phyloP scores from a whole-genome alignment of 1,284 basidiomycete species.

The Butyriboletus appendiculatus region DNA sequence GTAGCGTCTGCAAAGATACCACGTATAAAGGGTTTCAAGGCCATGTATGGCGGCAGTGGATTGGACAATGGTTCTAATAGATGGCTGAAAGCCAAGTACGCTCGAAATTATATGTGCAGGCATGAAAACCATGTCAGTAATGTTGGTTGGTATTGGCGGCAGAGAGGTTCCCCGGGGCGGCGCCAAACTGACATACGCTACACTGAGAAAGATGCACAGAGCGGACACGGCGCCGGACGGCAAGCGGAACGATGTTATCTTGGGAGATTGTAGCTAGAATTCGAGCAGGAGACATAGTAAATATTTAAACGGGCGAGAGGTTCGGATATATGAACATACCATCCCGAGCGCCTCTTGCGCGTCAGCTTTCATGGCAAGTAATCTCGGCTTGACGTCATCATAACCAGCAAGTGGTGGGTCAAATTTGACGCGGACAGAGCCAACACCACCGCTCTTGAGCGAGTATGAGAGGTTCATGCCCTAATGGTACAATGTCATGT shows the following conservation, averaged over 20 bases:
- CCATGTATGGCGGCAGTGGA: conserved; percentile 40
- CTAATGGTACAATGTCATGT: conserved; percentile 35
- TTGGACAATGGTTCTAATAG: conserved; percentile 1
- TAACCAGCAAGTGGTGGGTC: conserved; percentile 72
- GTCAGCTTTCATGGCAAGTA: conserved; percentile 71
- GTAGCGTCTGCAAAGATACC: conserved; percentile 55
- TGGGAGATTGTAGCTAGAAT: conserved; percentile 59
- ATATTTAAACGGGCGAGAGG: background rate
- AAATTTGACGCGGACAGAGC: conserved; percentile 54
- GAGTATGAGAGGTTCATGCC: conserved; percentile 70
- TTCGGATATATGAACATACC: conserved; percentile 43
- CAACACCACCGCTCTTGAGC: conserved; percentile 42
- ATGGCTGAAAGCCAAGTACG: conserved; percentile 23
- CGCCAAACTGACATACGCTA: conserved; percentile 43
- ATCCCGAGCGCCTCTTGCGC: conserved; percentile 75
- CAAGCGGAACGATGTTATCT: conserved; percentile 56
- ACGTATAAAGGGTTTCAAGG: conserved; percentile 56
- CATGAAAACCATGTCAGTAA: conserved; percentile 25
- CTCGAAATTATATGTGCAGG: conserved; percentile 16
- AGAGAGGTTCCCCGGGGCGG: conserved; percentile 33
- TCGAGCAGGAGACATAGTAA: background rate
- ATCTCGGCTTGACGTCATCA: conserved; percentile 76
- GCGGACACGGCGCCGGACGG: conserved; percentile 31
- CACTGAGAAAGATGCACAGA: background rate
- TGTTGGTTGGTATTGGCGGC: conserved; percentile 30